Evolutionary conservation across 306 rosid genomes (phyloP), one percentile per base, ranked within the genome.

Genomic region (Begonia loranthoides): DNA sequence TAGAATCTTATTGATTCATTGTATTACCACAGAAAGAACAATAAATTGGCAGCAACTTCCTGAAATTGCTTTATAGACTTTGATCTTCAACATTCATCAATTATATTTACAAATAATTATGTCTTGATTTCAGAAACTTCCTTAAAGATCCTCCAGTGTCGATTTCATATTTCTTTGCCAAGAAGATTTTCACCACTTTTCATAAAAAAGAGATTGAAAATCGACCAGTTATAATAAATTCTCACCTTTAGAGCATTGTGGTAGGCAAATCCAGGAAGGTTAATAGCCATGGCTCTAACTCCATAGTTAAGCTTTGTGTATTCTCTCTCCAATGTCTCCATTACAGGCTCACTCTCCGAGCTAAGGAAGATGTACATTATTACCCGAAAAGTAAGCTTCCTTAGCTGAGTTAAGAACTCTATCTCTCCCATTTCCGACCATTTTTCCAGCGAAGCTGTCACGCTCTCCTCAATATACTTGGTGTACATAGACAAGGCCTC

Each of bases 231-330:
- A n/a, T n/a, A n/a, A n/a, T n/a, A 24, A 45, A 28, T 44, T 58
- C 50, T 64, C 50, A 85, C 90, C 87, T 85, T 78, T 52, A 76
- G 84, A 15, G 92, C 82, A 49, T 67, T 76, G 14, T 74, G 53
- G 60, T 73, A 84, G 34, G 87, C 70, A 62, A 81, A 85, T 39
- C 95, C 92, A 0, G 95, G 87, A 16, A 79, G 54, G 52, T 85
- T 76, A 15, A 85, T 70, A 51, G 87, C 69, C 3, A 57, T 48
- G 52, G 92, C 71, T 56, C 86, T 79, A 52, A 81, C 57, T n/a
- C 92, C 95, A 4, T 57, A 70, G 17, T 55, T 74, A 1, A 85
- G 69, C 54, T 34, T 17, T 33, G 65, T 58, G 62, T 85, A 78
- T 55, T 57, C 66, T 49, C 51, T 54, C 53, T 64, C 72, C 63